phyloP scores from a whole-genome alignment of 306 rosid species.

The Pueraria montana region DNA sequence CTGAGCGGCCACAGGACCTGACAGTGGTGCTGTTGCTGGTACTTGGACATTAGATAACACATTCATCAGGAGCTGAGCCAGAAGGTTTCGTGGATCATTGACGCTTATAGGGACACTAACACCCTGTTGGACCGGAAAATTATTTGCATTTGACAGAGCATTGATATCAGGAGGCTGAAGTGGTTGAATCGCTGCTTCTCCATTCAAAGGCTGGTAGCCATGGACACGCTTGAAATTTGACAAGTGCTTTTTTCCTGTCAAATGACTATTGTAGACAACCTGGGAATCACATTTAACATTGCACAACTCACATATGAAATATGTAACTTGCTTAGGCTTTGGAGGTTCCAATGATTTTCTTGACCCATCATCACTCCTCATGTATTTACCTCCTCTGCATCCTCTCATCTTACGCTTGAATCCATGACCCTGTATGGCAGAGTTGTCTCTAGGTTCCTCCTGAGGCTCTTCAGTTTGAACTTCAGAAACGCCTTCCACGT shows the following conservation, averaged over 20 bases:
- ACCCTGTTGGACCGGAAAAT: slow-evolving; percentile 56
- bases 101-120: slow-evolving; percentile 48
- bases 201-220: slow-evolving; percentile 55
- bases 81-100: slow-evolving; percentile 65
- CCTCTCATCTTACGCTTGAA: slow-evolving; percentile 67
- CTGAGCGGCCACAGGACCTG: slow-evolving; percentile 29
- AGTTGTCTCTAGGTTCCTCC: slow-evolving; percentile 46
- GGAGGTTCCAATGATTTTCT: slow-evolving; percentile 58
- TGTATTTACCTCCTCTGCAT: slow-evolving; percentile 59
- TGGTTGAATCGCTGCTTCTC: slow-evolving; percentile 59
- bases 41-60: slow-evolving; percentile 58
- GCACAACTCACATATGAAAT: slow-evolving; percentile 74
- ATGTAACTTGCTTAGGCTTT: slow-evolving; percentile 52
- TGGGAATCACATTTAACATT: slow-evolving; percentile 76
- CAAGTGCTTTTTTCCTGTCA: slow-evolving; percentile 71
- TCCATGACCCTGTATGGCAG: slow-evolving; percentile 57
- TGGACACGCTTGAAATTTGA: slow-evolving; percentile 60
- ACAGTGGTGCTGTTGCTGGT: slow-evolving; percentile 8
- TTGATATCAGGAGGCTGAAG: slow-evolving; percentile 53
- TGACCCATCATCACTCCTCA: slow-evolving; percentile 61
- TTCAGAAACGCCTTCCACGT: slow-evolving; percentile 44
- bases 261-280: slow-evolving; percentile 71
- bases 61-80: slow-evolving; percentile 68
- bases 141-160: slow-evolving; percentile 46
- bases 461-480: slow-evolving; percentile 53